Evolutionary conservation across 805 yeast genomes (phyloP), one percentile per base, ranked within the genome.

Genomic region (Kuraishia floccosa): DNA sequence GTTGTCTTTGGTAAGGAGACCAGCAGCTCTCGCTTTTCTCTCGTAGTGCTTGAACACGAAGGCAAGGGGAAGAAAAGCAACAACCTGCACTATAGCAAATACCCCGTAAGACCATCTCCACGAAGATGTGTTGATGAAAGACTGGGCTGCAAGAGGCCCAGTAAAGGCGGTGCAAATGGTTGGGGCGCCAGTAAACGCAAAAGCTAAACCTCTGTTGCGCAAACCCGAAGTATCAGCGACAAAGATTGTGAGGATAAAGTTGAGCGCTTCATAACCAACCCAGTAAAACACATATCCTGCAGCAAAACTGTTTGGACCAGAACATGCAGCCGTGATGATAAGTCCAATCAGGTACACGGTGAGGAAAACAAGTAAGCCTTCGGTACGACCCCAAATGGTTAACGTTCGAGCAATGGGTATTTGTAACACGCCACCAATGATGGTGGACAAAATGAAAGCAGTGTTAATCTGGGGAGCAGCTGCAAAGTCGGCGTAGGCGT

Each of bases 51-150:
- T 44, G 45, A 56, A 43, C 16, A 54, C 40, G 12, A 40, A 15
- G 12, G 35, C 37, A 17, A 52, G 33, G 4, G 58, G 58, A 14
- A 35, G 29, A 25, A 40, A 48, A 24, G 55, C 58, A 17, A 54
- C 55, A 3, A 72, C 72, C 37, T 58, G 49, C 17, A 67, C 55
- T 25, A 67, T 54, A 15, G 65, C 58, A 51, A 68, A 68, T 48
- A 65, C 55, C 30, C 70, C 71, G 40, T 59, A 65, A 17, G 72
- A 75, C 67, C 68, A 62, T 46, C 72, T 56, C 76, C 76, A 70
- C 26, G 58, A 59, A 28, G 63, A 57, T 28, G 51, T 48, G 33
- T 54, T 56, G 23, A 65, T 58, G 39, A 66, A 50, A 6, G 61
- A 49, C 11, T 49, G 35, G 17, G 53, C 49, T 21, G 48, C 48